Conservation (phyloP, 2,329 filamentous ascomycete species). For the Sclerotinia glacialis region DNA sequence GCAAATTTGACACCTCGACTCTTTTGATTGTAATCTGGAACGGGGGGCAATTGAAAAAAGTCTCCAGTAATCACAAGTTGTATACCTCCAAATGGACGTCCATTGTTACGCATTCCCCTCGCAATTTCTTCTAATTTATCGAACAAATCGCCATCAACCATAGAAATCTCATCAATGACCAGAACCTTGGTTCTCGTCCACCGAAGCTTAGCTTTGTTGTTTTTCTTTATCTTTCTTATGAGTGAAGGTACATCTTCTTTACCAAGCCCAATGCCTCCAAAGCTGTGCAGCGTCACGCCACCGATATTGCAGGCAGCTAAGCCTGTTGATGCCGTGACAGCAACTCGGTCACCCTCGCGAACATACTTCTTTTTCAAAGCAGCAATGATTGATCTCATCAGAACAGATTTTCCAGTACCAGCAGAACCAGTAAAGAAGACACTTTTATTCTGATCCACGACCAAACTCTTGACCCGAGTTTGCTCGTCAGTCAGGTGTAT, state of each 20-base stretch:
- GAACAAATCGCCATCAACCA: constrained; percentile 96
- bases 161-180: constrained; percentile 92
- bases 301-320: constrained; percentile 96
- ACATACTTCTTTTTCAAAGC: constrained; percentile 73
- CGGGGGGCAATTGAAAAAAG: constrained; percentile 95
- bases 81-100: constrained; percentile 90
- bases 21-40: constrained; percentile 67
- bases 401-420: constrained; percentile 92
- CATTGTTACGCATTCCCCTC: constrained; percentile 81
- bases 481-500: constrained; percentile 76
- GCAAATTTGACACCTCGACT: constrained; percentile 74
- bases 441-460: constrained; percentile 76
- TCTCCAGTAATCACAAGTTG: constrained; percentile 95
- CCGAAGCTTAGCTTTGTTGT: constrained; percentile 80
- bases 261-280: constrained; percentile 89
- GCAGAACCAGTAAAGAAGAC: constrained; percentile 98
- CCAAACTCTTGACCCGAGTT: constrained; percentile 75
- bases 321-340: constrained; percentile 92
- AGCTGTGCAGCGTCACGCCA: constrained; percentile 93
- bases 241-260: constrained; percentile 80
- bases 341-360: constrained; percentile 77
- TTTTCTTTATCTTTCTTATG: constrained; percentile 86
- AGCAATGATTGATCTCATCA: constrained; percentile 87
- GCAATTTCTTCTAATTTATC: constrained; percentile 93
- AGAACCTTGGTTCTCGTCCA: constrained; percentile 88